Base-by-base conservation (phyloP, 305 asterid species). In the Ajuga reptans region DNA sequence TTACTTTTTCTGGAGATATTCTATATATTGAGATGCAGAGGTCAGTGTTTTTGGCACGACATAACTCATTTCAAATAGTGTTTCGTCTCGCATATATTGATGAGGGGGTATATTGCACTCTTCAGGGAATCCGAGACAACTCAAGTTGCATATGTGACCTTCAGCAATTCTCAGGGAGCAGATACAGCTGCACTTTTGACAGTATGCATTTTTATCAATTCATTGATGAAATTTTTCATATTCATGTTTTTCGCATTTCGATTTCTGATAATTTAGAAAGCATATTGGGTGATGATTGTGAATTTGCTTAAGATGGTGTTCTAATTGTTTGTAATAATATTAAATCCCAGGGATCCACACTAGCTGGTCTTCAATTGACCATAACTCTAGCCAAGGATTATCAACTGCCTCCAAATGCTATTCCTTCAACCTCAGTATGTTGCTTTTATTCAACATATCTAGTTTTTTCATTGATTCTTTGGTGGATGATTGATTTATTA, bases 1-100 rank as follows among this genome's bases (percentile, higher is more conserved):
- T 85, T 72, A 71, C 81, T n/a, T 78, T 77, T 75, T 85, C 85
- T 18, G 90, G 90, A 29, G 75, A 82, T 10, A 78, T 85, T 71
- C 81, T 66, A 14, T 83, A 68, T 74, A 72, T 85, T 16, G 84
- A 85, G 76, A 83, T 83, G 80, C 83, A 72, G 74, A 79, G 86
- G 90, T 85, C 37, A 66, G 76, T 45, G 29, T 41, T 45, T 50
- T 3, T n/a, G 29, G 0, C 8, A 27, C 2, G 5, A 6, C 4
- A 9, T 53, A 18, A 5, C 15, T 15, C 6, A 14, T 16, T 49
- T 51, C 57, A 51, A 17, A 7, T 51, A 9, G 3, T 14, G 24
- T 46, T 42, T 31, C 10, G 1, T 47, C 29, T 46, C 16, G n/a
- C n/a, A n/a, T n/a, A n/a, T n/a, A n/a, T n/a, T n/a, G n/a, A n/a